Percentiles rank a stretch among this genome's conserved stretches.
These are phyloP conservation scores for Talaromyces wortmannii DNA, from an alignment of 495 filamentous ascomycete genomes.

Conservation along the genomic window DNA sequence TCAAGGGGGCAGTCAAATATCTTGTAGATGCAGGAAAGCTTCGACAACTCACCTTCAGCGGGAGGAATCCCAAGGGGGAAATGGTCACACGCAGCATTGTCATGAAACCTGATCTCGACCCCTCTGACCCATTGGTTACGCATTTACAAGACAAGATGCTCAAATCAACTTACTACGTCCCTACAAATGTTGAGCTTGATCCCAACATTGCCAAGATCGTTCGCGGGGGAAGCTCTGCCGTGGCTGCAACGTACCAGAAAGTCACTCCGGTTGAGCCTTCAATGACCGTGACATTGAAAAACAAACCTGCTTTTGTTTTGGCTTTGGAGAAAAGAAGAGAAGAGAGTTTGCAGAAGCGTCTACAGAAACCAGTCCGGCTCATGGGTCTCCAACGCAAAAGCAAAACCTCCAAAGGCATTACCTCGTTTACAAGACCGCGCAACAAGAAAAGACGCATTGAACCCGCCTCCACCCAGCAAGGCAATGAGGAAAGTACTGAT, in stretches of 20 bases:
- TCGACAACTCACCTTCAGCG: constrained; percentile 55
- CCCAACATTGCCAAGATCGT: constrained; percentile 17
- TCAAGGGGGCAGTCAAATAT: constrained; percentile 50
- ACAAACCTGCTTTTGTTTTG: constrained; percentile 26
- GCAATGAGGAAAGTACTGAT: background rate
- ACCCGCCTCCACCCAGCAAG: background rate
- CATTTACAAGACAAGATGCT: constrained; percentile 48
- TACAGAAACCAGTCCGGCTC: constrained; percentile 24
- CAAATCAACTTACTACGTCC: constrained; percentile 21
- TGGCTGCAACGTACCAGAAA: constrained; percentile 2
- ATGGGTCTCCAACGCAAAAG: constrained; percentile 19
- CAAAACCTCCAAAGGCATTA: constrained; percentile 7
- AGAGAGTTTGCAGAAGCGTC: constrained; percentile 16
- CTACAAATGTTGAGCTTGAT: constrained; percentile 24
- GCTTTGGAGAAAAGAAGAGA: constrained; percentile 22
- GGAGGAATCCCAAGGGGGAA: constrained; percentile 44
- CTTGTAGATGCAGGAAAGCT: constrained; percentile 54
- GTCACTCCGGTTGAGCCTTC: constrained; percentile 19
- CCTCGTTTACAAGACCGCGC: constrained; percentile 18
- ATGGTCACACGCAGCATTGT: constrained; percentile 52
- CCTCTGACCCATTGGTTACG: constrained; percentile 44
- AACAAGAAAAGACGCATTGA: background rate
- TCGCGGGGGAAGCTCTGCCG: background rate
- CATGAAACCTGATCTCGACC: constrained; percentile 33
- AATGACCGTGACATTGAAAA: constrained; percentile 28